phyloP scores from a whole-genome alignment of 768 basidiomycete species.

The Termitomyces sp. region DNA sequence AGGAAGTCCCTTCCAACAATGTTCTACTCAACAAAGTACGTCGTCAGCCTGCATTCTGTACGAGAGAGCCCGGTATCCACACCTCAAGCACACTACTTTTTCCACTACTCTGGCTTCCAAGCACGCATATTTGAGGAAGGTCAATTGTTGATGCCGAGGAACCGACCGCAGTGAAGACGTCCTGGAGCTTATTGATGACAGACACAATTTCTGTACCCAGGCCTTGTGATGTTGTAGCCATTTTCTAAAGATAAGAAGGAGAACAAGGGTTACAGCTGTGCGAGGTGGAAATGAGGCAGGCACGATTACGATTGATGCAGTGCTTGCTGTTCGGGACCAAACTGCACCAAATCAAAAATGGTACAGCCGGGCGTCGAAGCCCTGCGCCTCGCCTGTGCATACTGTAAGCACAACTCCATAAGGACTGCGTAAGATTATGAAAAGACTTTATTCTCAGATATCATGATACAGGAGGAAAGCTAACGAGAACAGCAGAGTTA shows the following conservation, averaged over 20 bases:
- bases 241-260: constrained; percentile 25
- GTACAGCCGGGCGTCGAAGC: too few species aligned
- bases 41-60: constrained; percentile 6
- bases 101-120: constrained; percentile 89
- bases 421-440: not conserved
- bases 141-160: constrained; percentile 76
- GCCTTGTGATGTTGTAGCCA: constrained; percentile 50
- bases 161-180: constrained; percentile 84
- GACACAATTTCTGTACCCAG: constrained; percentile 80
- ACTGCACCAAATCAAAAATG: constrained; percentile 16
- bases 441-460: not conserved
- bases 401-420: not conserved
- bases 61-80: constrained; percentile 14
- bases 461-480: constrained; percentile 7
- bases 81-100: constrained; percentile 94
- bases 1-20: constrained; percentile 98
- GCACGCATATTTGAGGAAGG: constrained; percentile 87
- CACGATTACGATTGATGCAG: constrained; percentile 7
- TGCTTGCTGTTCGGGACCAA: constrained; percentile 9
- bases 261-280: constrained; percentile 9
- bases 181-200: constrained; percentile 85
- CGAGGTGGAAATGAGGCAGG: constrained; percentile 9
- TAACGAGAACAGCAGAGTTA: constrained; percentile 1
- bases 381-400: too few species aligned
- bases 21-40: constrained; percentile 48